Base-by-base conservation (phyloP, 371 early-diverging fungal genomes). In the Zychaea mexicana region DNA sequence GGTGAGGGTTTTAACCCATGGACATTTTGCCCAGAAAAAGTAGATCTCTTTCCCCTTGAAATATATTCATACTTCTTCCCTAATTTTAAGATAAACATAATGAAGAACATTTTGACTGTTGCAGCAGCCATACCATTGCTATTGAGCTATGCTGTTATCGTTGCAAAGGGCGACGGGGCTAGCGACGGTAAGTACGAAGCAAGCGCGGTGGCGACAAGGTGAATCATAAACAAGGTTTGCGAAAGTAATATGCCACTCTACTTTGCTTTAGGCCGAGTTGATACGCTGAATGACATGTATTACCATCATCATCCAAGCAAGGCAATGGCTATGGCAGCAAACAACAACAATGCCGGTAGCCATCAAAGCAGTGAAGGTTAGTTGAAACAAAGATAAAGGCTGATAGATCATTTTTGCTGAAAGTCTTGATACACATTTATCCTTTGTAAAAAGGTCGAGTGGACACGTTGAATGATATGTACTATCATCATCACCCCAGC, bases 231-330 rank as follows among this genome's bases (percentile, higher is more conserved):
- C 8, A 36, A 8, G 36, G 15, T 36, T 0, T 10, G n/a, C n/a
- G n/a, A n/a, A n/a, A n/a, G n/a, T n/a, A n/a, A n/a, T n/a, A n/a
- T n/a, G n/a, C n/a, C n/a, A n/a, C n/a, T n/a, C n/a, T n/a, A n/a
- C n/a, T n/a, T n/a, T n/a, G n/a, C n/a, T n/a, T n/a, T 42, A 42
- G 42, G 42, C 15, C 42, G 42, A 42, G 42, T 42, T 17, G 42
- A 42, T 42, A 7, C n/a, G 7, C 26, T 30, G 13, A 62, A 62
- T 26, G 68, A 67, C 32, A 62, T 67, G 68, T 67, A 54, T 47
- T 67, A 53, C n/a, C 68, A 67, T 30, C 68, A 67, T 33, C 68
- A 67, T 53, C 68, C 68, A 19, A 62, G 55, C 47, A 67, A 67
- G 28, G 68, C 68, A 17, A 61, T 61, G 53, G 60, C 65, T 24